A percentile compares a stretch with the other conserved stretches of the same genome.
Conservation (phyloP, 306 rosid genomes). For the Prunus persica region DNA sequence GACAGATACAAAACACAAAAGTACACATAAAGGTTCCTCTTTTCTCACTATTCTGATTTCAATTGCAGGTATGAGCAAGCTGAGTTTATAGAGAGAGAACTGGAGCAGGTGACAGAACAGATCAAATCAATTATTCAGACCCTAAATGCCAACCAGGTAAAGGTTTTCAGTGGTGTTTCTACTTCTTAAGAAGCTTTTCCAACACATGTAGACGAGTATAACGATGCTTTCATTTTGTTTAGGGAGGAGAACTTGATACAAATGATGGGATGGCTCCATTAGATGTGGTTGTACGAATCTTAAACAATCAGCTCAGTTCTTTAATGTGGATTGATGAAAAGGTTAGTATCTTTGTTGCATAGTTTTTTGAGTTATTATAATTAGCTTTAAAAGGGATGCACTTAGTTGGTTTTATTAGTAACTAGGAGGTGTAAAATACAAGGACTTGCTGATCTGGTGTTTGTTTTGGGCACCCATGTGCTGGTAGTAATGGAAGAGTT, state of each 20-base stretch:
- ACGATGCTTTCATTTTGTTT: slow-evolving; percentile 23
- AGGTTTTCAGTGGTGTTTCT: slow-evolving; percentile 11
- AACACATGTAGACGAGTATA: background rate
- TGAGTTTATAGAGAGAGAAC: slow-evolving; percentile 85
- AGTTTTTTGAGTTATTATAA: background rate
- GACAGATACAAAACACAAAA: background rate
- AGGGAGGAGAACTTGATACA: slow-evolving; percentile 90
- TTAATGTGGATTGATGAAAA: slow-evolving; percentile 97
- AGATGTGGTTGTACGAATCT: slow-evolving; percentile 83
- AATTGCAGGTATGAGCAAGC: slow-evolving; percentile 83
- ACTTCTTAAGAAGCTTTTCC: background rate
- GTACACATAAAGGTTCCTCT: background rate
- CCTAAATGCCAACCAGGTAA: slow-evolving; percentile 89
- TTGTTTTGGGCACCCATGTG: no score
- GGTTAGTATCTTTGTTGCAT: slow-evolving; percentile 45
- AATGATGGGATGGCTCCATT: slow-evolving; percentile 73
- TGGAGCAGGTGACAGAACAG: slow-evolving; percentile 95
- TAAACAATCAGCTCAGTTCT: slow-evolving; percentile 91
- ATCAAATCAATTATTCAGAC: slow-evolving; percentile 83
- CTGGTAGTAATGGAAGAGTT: no score
- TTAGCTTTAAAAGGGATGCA: background rate
- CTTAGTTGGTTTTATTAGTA: background rate
- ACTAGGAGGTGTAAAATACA: background rate
- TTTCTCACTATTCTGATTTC: background rate
- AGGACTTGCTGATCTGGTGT: no score